Base-by-base conservation (phyloP, 148 eudicot genomes). In the Fallopia convolvulus region DNA sequence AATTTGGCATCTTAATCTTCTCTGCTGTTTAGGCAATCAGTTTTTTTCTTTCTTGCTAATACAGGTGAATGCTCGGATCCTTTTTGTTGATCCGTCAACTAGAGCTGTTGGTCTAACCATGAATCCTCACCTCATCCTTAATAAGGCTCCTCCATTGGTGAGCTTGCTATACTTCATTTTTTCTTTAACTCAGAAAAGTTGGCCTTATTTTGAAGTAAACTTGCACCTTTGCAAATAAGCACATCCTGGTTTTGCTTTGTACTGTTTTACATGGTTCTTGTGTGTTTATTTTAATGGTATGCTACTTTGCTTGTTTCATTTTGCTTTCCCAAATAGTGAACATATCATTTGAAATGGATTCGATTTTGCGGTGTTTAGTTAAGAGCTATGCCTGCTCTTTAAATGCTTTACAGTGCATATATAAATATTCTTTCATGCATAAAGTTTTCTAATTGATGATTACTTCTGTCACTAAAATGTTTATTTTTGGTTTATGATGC, bases 41-140 rank as follows among this genome's bases (percentile, higher is more conserved):
- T 76, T 20, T 40, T 76, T 11, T 9, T 3, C 44, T 3, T 9
- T 44, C 47, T 44, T 44, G 10, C 47, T 44, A 44, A 17, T 68
- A 73, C 56, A 92, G 97, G 91, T 92, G 76, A 89, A 89, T 85
- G 99, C 99, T 32, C 94, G 99, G 76, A 87, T 95, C 82, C 87
- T 95, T 77, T 95, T 95, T 77, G 82, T 95, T 76, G 99, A 95
- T 84, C 99, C 97, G 41, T 86, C 91, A 78, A 91, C 92, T 32
- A 90, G 99, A 82, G 99, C 99, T 75, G 84, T 95, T 72, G 97
- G 99, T 46, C 83, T 95, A 83, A 95, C 99, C 36, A 81, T 95
- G 87, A 95, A 92, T 85, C 94, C 97, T 82, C 86, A 92, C 77
- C 94, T 91, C 74, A 87, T 94, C 61, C 82, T 83, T 20, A 85